A percentile compares a stretch with the other conserved stretches of the same genome.
Evolutionary conservation across 306 rosid species (phyloP).

Genomic region (Ochetophila trinervis): DNA sequence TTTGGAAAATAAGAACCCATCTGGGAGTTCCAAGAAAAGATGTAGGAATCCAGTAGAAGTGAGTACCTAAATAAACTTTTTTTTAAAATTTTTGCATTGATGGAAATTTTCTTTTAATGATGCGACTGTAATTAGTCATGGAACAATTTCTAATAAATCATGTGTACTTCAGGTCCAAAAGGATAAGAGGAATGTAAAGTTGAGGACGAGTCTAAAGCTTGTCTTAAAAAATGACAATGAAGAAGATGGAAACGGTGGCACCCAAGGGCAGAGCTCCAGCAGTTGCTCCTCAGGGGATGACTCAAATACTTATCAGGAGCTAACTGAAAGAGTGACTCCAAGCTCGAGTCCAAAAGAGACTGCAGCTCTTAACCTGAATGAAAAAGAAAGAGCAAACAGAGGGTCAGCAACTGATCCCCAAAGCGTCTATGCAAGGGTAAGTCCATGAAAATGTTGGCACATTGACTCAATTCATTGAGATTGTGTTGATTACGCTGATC

Average conservation of each 20-base stretch:
- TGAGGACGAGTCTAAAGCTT: constrained; percentile 44
- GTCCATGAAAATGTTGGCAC: background rate
- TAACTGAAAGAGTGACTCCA: constrained; percentile 39
- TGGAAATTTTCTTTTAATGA: background rate
- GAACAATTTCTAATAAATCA: background rate
- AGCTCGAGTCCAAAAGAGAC: constrained; percentile 36
- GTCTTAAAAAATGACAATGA: constrained; percentile 35
- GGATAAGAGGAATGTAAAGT: constrained; percentile 42
- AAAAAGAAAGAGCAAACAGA: constrained; percentile 45
- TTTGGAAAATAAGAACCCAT: constrained; percentile 27
- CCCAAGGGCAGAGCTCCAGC: constrained; percentile 45
- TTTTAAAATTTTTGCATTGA: too few relatives aligned
- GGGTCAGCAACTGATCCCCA: constrained; percentile 80
- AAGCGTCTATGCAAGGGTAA: constrained; percentile 79
- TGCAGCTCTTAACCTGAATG: constrained; percentile 30
- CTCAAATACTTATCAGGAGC: constrained; percentile 40
- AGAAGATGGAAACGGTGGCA: constrained; percentile 36
- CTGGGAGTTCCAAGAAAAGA: constrained; percentile 48
- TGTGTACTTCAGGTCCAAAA: constrained; percentile 36
- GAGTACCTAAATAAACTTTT: constrained; percentile 2
- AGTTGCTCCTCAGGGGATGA: constrained; percentile 63
- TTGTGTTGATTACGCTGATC: too few relatives aligned
- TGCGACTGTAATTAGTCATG: background rate
- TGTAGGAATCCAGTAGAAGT: constrained; percentile 45
- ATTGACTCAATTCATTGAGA: background rate